These are phyloP conservation scores for Austroboletus eburneus DNA, from an alignment of 768 basidiomycete species.

Conservation along the genomic window DNA sequence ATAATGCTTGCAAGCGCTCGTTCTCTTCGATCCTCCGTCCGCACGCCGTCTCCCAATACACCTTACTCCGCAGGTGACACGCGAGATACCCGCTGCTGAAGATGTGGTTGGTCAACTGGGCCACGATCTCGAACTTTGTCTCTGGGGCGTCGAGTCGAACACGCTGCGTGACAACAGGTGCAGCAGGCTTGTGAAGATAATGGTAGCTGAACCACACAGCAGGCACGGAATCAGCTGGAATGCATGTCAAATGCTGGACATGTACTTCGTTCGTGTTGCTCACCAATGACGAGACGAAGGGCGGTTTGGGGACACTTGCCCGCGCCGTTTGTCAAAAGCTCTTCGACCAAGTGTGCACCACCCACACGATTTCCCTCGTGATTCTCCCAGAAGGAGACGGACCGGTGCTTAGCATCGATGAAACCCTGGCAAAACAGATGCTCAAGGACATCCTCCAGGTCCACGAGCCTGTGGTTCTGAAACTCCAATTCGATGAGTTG, in stretches of 20 bases:
- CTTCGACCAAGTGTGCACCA: slow-evolving; percentile 34
- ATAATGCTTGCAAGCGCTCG: slow-evolving; percentile 22
- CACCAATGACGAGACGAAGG: slow-evolving; percentile 44
- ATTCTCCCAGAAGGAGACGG: slow-evolving; percentile 44
- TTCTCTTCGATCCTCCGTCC: slow-evolving; percentile 32
- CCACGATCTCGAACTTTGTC: slow-evolving; percentile 35
- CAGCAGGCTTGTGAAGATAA: slow-evolving; percentile 32
- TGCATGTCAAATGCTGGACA: background rate
- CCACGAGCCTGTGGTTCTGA: slow-evolving; percentile 36
- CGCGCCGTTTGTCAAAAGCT: slow-evolving; percentile 33
- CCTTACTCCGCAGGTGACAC: slow-evolving; percentile 32
- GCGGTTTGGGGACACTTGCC: slow-evolving; percentile 43
- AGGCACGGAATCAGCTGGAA: slow-evolving; percentile 37
- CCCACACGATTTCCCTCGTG: slow-evolving; percentile 36
- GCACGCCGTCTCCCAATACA: slow-evolving; percentile 40
- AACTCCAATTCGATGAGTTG: slow-evolving; percentile 47
- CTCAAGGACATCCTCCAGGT: slow-evolving; percentile 48
- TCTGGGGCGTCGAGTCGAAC: slow-evolving; percentile 35
- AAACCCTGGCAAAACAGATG: slow-evolving; percentile 44
- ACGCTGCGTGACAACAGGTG: slow-evolving; percentile 39
- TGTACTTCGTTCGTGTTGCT: slow-evolving; percentile 6
- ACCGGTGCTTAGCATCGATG: slow-evolving; percentile 40
- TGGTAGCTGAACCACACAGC: slow-evolving; percentile 44
- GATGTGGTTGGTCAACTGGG: slow-evolving; percentile 47
- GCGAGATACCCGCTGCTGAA: slow-evolving; percentile 39